phyloP scores from a whole-genome alignment of 257 asterid species.

The Fraxinus pennsylvanica region DNA sequence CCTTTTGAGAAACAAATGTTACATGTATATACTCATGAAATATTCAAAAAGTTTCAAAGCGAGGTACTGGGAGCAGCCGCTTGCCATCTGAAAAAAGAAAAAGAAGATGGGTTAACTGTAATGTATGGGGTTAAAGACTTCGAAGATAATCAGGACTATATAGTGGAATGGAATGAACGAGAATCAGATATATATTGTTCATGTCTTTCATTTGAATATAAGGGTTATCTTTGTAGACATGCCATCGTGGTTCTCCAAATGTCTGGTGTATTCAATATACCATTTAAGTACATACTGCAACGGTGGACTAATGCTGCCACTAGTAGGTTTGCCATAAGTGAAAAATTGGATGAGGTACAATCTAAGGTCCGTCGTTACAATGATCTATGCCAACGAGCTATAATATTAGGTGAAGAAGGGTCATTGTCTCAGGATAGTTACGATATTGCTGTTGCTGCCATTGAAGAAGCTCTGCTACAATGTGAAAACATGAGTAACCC shows the following conservation, averaged over 20 bases:
- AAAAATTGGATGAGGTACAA: slow-evolving; percentile 76
- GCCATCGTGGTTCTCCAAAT: slow-evolving; percentile 93
- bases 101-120: slow-evolving; percentile 53
- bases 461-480: slow-evolving; percentile 64
- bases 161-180: slow-evolving; percentile 70
- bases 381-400: slow-evolving; percentile 84
- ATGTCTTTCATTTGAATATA: slow-evolving; percentile 70
- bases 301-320: slow-evolving; percentile 94
- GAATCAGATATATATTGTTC: slow-evolving; percentile 64
- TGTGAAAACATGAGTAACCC: slow-evolving; percentile 43
- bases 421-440: slow-evolving; percentile 82
- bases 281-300: slow-evolving; percentile 70
- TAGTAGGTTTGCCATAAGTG: slow-evolving; percentile 60
- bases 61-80: slow-evolving; percentile 94
- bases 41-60: slow-evolving; percentile 78
- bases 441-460: slow-evolving; percentile 57
- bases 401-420: slow-evolving; percentile 95
- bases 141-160: slow-evolving; percentile 57
- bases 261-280: slow-evolving; percentile 86
- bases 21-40: slow-evolving; percentile 70
- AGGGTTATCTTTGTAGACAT: slow-evolving; percentile 88
- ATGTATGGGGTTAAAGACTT: slow-evolving; percentile 70
- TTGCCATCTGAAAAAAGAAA: slow-evolving; percentile 82
- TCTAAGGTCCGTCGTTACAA: slow-evolving; percentile 77
- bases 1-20: slow-evolving; percentile 90